Percentiles rank a stretch among this genome's conserved stretches.
These are phyloP conservation scores for Rhizopus delemar DNA, from an alignment of 371 early-diverging fungal species.

Conservation along the genomic window DNA sequence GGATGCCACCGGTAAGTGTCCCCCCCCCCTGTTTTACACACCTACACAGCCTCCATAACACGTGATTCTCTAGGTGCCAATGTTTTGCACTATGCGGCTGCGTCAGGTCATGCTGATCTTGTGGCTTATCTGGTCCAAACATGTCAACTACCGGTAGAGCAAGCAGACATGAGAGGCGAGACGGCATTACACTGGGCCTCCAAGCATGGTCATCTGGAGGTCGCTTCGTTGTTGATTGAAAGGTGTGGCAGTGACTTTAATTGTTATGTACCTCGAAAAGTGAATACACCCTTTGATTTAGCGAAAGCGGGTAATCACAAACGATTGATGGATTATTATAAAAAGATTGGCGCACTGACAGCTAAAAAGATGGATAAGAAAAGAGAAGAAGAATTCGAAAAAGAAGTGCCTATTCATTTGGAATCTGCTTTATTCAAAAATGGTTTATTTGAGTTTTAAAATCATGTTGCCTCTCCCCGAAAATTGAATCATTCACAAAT, in stretches of 20 bases:
- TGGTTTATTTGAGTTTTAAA: slow-evolving; percentile 38
- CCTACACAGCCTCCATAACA: too few species aligned
- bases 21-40: too few species aligned
- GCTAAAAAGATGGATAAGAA: slow-evolving; percentile 49
- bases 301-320: slow-evolving; percentile 44
- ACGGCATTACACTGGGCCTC: slow-evolving; percentile 49
- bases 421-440: slow-evolving; percentile 41
- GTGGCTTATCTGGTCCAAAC: slow-evolving; percentile 34
- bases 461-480: too few species aligned
- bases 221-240: slow-evolving; percentile 41
- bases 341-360: slow-evolving; percentile 42
- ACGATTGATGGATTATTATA: slow-evolving; percentile 47
- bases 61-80: slow-evolving; percentile 33
- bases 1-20: slow-evolving; percentile 40
- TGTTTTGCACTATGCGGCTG: slow-evolving; percentile 49
- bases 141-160: slow-evolving; percentile 38
- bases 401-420: slow-evolving; percentile 33
- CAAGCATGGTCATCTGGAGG: slow-evolving; percentile 42
- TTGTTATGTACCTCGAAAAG: slow-evolving; percentile 40
- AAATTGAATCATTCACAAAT: too few species aligned
- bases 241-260: slow-evolving; percentile 44
- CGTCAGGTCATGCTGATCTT: slow-evolving; percentile 47
- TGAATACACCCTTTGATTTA: slow-evolving; percentile 44
- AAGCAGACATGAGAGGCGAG: slow-evolving; percentile 38
- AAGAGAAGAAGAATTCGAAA: slow-evolving; percentile 39